A percentile compares a stretch with the other conserved stretches of the same genome.
Conservation (phyloP, 1,139 yeast species). For the Suzukiozyma palmioleophila region DNA sequence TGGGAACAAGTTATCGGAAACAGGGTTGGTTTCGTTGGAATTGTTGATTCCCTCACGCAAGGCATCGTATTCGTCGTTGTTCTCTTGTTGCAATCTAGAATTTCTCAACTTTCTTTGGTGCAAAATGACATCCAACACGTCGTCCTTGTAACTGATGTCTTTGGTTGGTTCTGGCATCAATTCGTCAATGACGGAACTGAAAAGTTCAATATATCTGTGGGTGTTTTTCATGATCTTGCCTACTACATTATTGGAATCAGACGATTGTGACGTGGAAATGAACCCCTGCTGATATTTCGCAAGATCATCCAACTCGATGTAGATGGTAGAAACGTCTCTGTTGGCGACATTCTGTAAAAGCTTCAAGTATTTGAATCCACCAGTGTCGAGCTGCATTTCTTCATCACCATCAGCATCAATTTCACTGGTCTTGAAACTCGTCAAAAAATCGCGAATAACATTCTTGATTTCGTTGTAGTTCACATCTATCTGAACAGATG, state of each 20-base stretch:
- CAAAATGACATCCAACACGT: slow-evolving; percentile 87
- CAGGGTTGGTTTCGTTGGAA: slow-evolving; percentile 15
- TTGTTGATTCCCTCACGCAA: slow-evolving; percentile 33
- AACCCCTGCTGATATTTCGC: slow-evolving; percentile 26
- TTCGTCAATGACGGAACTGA: slow-evolving; percentile 70
- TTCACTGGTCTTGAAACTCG: slow-evolving; percentile 49
- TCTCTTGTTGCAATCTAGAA: slow-evolving; percentile 65
- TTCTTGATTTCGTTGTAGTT: slow-evolving; percentile 56
- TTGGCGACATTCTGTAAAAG: slow-evolving; percentile 80
- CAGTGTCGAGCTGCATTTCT: slow-evolving; percentile 11
- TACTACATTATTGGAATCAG: slow-evolving; percentile 36
- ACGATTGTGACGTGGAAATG: slow-evolving; percentile 14
- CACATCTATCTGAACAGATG: slow-evolving; percentile 55
- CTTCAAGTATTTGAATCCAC: slow-evolving; percentile 57
- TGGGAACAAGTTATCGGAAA: slow-evolving; percentile 60
- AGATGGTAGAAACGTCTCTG: slow-evolving; percentile 64
- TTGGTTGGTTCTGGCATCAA: slow-evolving; percentile 79
- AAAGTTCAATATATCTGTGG: slow-evolving; percentile 71
- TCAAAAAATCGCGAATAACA: slow-evolving; percentile 53
- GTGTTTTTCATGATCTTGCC: slow-evolving; percentile 68
- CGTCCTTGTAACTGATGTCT: slow-evolving; percentile 77
- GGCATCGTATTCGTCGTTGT: slow-evolving; percentile 45
- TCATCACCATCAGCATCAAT: slow-evolving; percentile 17
- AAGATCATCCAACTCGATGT: slow-evolving; percentile 82
- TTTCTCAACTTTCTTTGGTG: slow-evolving; percentile 87